phyloP scores from a whole-genome alignment of 768 basidiomycete species.

The Phanerochaete carnosa region DNA sequence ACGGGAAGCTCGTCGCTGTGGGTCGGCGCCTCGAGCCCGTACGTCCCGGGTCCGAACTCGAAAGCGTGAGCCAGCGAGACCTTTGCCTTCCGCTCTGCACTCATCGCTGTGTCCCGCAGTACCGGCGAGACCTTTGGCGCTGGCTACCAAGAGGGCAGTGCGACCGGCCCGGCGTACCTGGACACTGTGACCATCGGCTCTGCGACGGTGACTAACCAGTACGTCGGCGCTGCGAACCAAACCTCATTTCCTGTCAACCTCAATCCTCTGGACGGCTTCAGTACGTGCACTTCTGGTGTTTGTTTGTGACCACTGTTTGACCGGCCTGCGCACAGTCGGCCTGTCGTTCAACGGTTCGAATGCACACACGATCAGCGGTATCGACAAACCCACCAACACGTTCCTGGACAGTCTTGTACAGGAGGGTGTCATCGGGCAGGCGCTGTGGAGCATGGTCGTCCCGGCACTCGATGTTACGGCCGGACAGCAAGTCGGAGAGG shows the following conservation, averaged over 20 bases:
- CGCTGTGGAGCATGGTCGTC: slow-evolving; percentile 2
- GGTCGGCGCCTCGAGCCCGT: slow-evolving; percentile 7
- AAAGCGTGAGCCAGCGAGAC: not conserved
- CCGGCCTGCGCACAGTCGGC: not conserved
- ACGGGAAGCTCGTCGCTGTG: slow-evolving; percentile 11
- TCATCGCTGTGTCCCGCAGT: not conserved
- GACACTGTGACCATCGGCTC: slow-evolving; percentile 7
- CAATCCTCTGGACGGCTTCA: slow-evolving; percentile 7
- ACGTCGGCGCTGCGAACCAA: slow-evolving; percentile 2
- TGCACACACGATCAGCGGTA: not conserved
- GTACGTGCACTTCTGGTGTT: not conserved
- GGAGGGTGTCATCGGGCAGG: not conserved
- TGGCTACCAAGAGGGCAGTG: slow-evolving; percentile 8
- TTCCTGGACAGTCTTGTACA: slow-evolving; percentile 5
- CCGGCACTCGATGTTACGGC: not conserved
- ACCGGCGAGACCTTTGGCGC: not conserved
- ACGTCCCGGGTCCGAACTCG: slow-evolving; percentile 5
- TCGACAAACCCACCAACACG: slow-evolving; percentile 2
- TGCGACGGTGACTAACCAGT: slow-evolving; percentile 2
- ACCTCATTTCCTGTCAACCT: not conserved
- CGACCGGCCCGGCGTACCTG: not conserved
- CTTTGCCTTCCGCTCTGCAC: not conserved
- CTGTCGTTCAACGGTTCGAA: slow-evolving; percentile 6
- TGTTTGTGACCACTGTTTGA: not conserved
- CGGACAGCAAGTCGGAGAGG: not conserved